These are phyloP conservation scores for Rhizopus microsporus DNA, from an alignment of 371 early-diverging fungal genomes.

Conservation along the genomic window DNA sequence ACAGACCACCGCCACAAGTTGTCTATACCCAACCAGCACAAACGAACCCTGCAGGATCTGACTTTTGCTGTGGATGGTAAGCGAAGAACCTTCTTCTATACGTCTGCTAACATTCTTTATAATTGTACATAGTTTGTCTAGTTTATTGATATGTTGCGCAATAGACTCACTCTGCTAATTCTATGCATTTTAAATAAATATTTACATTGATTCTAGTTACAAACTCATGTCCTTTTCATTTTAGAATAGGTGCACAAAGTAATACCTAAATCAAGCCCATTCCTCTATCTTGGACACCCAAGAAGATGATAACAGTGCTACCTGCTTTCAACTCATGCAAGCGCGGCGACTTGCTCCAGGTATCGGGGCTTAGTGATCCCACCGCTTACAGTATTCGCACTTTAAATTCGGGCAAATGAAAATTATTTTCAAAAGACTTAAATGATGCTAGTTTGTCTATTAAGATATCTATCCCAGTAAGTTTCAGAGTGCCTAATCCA, in stretches of 20 bases:
- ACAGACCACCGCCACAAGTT: conserved; percentile 12
- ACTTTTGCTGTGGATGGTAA: conserved; percentile 21
- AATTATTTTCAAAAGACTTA: no score
- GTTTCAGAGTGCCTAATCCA: no score
- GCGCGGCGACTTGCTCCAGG: no score
- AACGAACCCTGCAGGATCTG: neutral
- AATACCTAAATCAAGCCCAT: no score
- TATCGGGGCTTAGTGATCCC: no score
- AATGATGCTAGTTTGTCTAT: no score
- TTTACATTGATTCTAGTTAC: neutral
- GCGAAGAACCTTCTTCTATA: neutral
- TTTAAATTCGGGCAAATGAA: no score
- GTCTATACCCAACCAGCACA: conserved; percentile 9
- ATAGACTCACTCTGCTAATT: conserved; percentile 3
- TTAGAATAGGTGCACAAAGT: neutral
- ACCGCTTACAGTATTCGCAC: no score
- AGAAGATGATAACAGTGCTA: no score
- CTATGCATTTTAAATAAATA: neutral
- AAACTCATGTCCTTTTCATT: neutral
- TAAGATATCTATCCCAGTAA: no score
- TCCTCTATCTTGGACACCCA: no score
- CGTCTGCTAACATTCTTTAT: neutral
- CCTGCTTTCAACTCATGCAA: no score
- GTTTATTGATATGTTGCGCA: conserved; percentile 16
- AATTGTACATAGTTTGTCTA: conserved; percentile 3